Evolutionary conservation across 495 filamentous ascomycete genomes (phyloP).

Genomic region (Hyphodiscus hymeniophilus): DNA sequence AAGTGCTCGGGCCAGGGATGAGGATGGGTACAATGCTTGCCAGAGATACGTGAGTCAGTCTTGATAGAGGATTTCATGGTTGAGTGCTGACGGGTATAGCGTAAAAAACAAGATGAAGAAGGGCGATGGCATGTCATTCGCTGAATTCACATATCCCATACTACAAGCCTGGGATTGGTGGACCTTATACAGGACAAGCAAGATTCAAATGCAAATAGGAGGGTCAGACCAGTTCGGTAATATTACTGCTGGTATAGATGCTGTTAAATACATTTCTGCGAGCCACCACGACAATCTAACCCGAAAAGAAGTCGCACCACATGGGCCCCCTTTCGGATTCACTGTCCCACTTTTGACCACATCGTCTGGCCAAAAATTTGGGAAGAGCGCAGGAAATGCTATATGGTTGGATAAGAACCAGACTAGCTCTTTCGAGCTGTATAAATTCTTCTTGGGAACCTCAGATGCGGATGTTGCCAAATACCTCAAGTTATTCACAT

Average conservation of each 20-base stretch:
- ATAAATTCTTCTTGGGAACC: slow-evolving; percentile 77
- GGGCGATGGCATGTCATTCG: slow-evolving; percentile 85
- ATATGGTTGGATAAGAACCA: slow-evolving; percentile 81
- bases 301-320: slow-evolving; percentile 21
- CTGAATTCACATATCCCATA: slow-evolving; percentile 88
- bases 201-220: slow-evolving; percentile 77
- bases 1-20: slow-evolving; percentile 59
- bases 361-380: slow-evolving; percentile 80
- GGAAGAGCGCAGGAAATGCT: slow-evolving; percentile 91
- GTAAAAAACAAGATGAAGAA: slow-evolving; percentile 74
- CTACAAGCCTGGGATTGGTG: slow-evolving; percentile 98
- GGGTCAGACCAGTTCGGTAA: slow-evolving; percentile 97
- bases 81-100: slow-evolving; percentile 32
- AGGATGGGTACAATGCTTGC: slow-evolving; percentile 80
- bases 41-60: slow-evolving; percentile 69
- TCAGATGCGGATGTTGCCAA: slow-evolving; percentile 70
- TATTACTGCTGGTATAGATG: slow-evolving; percentile 83
- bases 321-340: slow-evolving; percentile 58
- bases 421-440: slow-evolving; percentile 79
- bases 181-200: slow-evolving; percentile 56
- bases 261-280: slow-evolving; percentile 61
- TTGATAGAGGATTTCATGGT: not conserved
- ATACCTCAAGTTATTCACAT: slow-evolving; percentile 87
- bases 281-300: slow-evolving; percentile 35
- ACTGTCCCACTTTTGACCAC: slow-evolving; percentile 87